Base-by-base conservation (phyloP, 768 basidiomycete species). In the Rhizopogon roseolus region DNA sequence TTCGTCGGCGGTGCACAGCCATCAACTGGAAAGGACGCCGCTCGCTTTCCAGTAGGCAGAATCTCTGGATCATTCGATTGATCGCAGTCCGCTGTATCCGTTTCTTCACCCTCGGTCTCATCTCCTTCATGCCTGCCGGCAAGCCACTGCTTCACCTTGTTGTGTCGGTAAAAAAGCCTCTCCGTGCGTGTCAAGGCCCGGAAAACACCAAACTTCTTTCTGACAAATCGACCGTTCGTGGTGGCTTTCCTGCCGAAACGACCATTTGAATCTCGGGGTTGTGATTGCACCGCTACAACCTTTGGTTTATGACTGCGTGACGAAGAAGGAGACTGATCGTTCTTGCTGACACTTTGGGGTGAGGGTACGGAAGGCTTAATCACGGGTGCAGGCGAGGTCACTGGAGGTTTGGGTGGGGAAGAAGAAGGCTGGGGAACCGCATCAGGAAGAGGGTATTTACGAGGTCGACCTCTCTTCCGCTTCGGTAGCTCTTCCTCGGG, bases 261-360 rank as follows among this genome's bases (percentile, higher is more conserved):
- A 41, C 86, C 86, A 57, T 87, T 86, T 16, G 68, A 69, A 50
- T 81, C 79, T 54, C 86, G 76, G 2, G 86, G 86, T 60, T 88
- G 86, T 10, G 68, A 65, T 40, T 78, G 73, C 34, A 74, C 67
- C 6, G 76, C 75, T 14, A 76, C 66, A 3, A 76, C 74, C 60
- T 77, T 74, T 29, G 76, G 72, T 52, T 69, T 75, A 32, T 59
- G 54, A 39, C 58, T 44, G 45, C 61, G 63, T 22, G 59, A 52
- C 14, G 66, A 68, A 19, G 61, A 66, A 19, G 67, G 59, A 19
- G 58, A 69, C 3, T 37, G 42, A 40, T 56, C 51, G 56, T 62
- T 67, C 42, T 54, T 61, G 43, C 58, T 60, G 14, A 53, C 11
- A 49, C 64, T 59, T 40, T 54, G 48, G 14, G 65, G 60, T 19